Evolutionary conservation across 345 rosid species (phyloP).

Genomic region (Hirschfeldia incana): DNA sequence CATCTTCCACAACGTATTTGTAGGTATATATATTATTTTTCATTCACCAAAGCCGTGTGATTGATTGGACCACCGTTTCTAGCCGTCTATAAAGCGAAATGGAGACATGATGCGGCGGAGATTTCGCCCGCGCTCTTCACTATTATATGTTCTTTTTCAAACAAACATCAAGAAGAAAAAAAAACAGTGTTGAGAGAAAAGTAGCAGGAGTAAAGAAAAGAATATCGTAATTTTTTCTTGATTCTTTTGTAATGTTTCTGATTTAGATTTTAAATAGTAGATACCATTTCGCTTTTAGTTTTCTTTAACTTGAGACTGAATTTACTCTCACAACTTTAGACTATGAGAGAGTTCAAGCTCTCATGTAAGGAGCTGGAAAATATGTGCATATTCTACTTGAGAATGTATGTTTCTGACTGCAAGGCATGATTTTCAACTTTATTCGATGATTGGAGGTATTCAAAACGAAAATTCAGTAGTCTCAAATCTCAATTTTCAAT

Average conservation of each 20-base stretch:
- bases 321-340: not conserved
- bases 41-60: conserved; percentile 3
- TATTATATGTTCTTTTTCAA: conserved; percentile 19
- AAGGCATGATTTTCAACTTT: not conserved
- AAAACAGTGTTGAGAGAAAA: conserved; percentile 25
- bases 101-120: conserved; percentile 41
- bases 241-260: not conserved
- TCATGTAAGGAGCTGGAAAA: not conserved
- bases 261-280: conserved; percentile 26
- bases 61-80: conserved; percentile 30
- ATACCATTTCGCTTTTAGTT: conserved; percentile 20
- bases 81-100: conserved; percentile 14
- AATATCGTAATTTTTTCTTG: not conserved
- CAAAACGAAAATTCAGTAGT: no score
- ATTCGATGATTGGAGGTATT: not conserved
- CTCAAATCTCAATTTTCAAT: no score
- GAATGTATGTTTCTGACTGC: not conserved
- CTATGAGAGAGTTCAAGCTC: not conserved
- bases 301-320: not conserved
- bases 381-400: not conserved
- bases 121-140: conserved; percentile 40
- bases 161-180: not conserved
- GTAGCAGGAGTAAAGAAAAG: not conserved
- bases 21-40: not conserved
- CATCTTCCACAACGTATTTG: not conserved